phyloP scores from a whole-genome alignment of 495 filamentous ascomycete genomes.

The Lasiosphaeria ovina region DNA sequence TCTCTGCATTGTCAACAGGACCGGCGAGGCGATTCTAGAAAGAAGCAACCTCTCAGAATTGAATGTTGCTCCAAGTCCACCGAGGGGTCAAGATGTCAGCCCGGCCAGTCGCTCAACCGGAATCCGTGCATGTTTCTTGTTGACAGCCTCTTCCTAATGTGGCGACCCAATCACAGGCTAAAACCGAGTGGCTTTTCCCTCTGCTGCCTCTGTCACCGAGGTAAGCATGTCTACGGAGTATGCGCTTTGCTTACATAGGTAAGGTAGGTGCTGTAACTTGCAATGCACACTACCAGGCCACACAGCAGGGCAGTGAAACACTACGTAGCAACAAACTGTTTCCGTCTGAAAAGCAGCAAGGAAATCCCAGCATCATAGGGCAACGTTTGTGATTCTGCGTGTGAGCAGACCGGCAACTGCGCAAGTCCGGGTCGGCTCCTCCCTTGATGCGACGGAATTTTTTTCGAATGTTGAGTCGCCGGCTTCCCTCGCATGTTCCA shows the following conservation, averaged over 20 bases:
- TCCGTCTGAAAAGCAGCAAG: constrained; percentile 1
- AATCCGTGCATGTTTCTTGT: constrained; percentile 7
- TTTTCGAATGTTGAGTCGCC: too few species aligned
- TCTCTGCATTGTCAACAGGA: too few species aligned
- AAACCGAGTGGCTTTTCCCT: neutral
- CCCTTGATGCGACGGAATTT: neutral
- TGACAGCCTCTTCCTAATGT: constrained; percentile 5
- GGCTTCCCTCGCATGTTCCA: too few species aligned
- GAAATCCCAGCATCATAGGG: constrained; percentile 1
- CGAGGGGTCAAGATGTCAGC: constrained; percentile 1
- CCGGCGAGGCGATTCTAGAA: too few species aligned
- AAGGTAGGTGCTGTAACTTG: too few species aligned
- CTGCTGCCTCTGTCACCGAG: too few species aligned
- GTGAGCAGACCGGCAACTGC: neutral
- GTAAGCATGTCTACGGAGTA: too few species aligned
- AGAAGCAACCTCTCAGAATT: neutral
- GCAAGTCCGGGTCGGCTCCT: constrained; percentile 1
- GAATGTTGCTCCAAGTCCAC: neutral
- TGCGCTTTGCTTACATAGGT: too few species aligned
- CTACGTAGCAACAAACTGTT: neutral
- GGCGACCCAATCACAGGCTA: neutral
- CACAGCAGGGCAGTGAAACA: constrained; percentile 5
- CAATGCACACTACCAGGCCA: too few species aligned
- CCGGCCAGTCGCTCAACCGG: constrained; percentile 8
- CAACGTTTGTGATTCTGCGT: neutral